Conservation (phyloP, 1,284 basidiomycete species). For the Crepidotus sp. region DNA sequence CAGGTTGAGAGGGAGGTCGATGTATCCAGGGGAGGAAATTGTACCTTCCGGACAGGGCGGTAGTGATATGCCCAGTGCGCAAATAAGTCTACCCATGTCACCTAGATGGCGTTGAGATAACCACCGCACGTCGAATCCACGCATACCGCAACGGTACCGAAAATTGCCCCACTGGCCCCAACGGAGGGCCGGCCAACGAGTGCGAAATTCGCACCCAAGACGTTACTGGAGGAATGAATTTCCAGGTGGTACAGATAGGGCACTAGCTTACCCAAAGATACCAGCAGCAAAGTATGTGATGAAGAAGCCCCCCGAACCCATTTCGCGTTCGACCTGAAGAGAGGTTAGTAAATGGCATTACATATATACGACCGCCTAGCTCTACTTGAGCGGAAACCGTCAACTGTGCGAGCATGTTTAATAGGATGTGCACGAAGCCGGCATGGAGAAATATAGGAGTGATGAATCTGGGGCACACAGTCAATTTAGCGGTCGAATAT, state of each 20-base stretch:
- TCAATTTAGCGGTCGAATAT: neutral
- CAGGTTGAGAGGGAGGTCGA: neutral
- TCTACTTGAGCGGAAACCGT: constrained; percentile 69
- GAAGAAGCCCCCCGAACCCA: constrained; percentile 78
- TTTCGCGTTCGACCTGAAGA: constrained; percentile 68
- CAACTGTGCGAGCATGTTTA: constrained; percentile 88
- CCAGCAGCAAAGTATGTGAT: constrained; percentile 84
- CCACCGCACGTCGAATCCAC: constrained; percentile 5
- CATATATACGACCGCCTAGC: no score
- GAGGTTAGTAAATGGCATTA: neutral
- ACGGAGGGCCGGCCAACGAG: constrained; percentile 87
- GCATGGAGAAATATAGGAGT: constrained; percentile 87
- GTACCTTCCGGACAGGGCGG: constrained; percentile 69
- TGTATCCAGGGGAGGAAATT: neutral
- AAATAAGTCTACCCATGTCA: constrained; percentile 80
- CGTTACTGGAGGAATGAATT: constrained; percentile 43
- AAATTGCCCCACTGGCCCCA: constrained; percentile 91
- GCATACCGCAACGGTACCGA: constrained; percentile 79
- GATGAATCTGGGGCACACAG: constrained; percentile 55
- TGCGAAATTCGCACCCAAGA: constrained; percentile 87
- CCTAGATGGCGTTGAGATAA: constrained; percentile 27
- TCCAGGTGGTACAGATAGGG: neutral
- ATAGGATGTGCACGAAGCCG: constrained; percentile 77
- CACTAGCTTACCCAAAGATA: constrained; percentile 65
- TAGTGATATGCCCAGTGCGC: constrained; percentile 90